Evolutionary conservation across 805 yeast genomes (phyloP).

Genomic region (Wickerhamiella alocasiicola): DNA sequence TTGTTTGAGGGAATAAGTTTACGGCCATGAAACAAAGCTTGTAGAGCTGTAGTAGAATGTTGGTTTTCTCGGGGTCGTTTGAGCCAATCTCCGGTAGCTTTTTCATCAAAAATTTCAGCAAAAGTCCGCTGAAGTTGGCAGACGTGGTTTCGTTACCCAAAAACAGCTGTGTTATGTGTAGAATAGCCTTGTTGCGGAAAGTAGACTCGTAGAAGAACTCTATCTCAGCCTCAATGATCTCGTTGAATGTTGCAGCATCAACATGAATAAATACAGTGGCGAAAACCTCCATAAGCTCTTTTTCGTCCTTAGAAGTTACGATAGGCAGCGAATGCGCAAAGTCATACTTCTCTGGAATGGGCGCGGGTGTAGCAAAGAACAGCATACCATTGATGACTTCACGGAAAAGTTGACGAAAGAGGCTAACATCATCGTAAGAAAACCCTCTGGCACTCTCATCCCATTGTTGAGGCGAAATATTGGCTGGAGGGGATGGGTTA

Average conservation of each 20-base stretch:
- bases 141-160: conserved; percentile 90
- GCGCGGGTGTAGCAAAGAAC: conserved; percentile 38
- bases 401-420: conserved; percentile 63
- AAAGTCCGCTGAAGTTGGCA: conserved; percentile 75
- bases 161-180: conserved; percentile 89
- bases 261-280: conserved; percentile 88
- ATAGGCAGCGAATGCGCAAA: conserved; percentile 70
- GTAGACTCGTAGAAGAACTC: conserved; percentile 66
- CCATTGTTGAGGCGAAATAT: conserved; percentile 50
- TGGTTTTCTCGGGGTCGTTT: conserved; percentile 61
- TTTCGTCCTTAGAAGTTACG: conserved; percentile 81
- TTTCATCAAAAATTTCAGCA: conserved; percentile 61
- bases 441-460: conserved; percentile 75
- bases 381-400: conserved; percentile 74
- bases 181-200: conserved; percentile 68
- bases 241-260: conserved; percentile 92
- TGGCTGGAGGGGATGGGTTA: conserved; percentile 56
- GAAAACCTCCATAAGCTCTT: conserved; percentile 88
- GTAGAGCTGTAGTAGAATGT: conserved; percentile 72
- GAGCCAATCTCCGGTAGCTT: conserved; percentile 71
- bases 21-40: conserved; percentile 94
- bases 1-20: conserved; percentile 69
- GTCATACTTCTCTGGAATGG: conserved; percentile 8
- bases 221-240: conserved; percentile 71
- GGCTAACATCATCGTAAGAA: conserved; percentile 67